Evolutionary conservation across 2,329 filamentous ascomycete genomes (phyloP).

Genomic region (Neonectria magnoliae): DNA sequence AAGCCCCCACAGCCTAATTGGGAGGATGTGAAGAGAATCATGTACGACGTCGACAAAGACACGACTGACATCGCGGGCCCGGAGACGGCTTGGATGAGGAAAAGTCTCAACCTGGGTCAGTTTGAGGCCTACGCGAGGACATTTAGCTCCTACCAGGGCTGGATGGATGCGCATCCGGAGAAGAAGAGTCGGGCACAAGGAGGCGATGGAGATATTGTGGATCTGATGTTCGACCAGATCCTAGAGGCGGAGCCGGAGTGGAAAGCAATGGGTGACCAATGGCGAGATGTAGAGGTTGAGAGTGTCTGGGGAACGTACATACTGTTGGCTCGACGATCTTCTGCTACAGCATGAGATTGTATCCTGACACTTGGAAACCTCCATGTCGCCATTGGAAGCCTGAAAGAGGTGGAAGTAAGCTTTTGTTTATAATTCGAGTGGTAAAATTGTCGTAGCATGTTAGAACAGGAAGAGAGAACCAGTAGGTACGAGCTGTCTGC

Average conservation of each 20-base stretch:
- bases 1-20: conserved; percentile 62
- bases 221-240: conserved; percentile 69
- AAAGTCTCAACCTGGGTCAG: conserved; percentile 63
- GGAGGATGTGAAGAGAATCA: conserved; percentile 61
- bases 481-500: background rate
- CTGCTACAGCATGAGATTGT: background rate
- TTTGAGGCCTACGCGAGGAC: conserved; percentile 71
- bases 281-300: conserved; percentile 64
- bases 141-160: conserved; percentile 68
- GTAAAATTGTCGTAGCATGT: background rate
- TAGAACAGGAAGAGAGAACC: background rate
- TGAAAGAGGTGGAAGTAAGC: background rate
- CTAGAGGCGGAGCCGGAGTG: conserved; percentile 62
- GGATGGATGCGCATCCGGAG: conserved; percentile 66
- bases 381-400: background rate
- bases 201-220: conserved; percentile 69
- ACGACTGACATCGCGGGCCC: conserved; percentile 46
- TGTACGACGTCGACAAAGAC: conserved; percentile 65
- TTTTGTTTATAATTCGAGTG: background rate
- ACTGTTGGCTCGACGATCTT: conserved; percentile 56
- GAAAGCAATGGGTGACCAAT: conserved; percentile 58
- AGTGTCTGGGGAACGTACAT: conserved; percentile 71
- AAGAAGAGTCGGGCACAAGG: conserved; percentile 60
- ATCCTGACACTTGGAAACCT: background rate
- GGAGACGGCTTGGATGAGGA: conserved; percentile 60